A percentile compares a stretch with the other conserved stretches of the same genome.
Conservation (phyloP, 371 early-diverging fungal genomes). For the Mortierella sp. region DNA sequence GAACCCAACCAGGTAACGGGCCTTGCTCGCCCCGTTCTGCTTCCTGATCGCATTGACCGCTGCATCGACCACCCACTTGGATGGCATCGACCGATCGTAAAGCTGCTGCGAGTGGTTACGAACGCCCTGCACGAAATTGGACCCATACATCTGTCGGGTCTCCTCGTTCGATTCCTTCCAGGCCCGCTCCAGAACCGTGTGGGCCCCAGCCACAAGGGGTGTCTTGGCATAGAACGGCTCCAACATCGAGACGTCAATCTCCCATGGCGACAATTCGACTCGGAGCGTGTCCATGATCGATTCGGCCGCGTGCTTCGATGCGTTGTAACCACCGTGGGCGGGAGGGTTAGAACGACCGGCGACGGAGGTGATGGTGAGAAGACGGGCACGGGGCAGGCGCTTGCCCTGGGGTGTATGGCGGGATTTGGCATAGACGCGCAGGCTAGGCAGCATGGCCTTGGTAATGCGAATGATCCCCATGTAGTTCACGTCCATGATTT, state of each 20-base stretch:
- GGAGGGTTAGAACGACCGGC: conserved; percentile 58
- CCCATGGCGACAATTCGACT: conserved; percentile 60
- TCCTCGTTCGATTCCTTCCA: conserved; percentile 42
- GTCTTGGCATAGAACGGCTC: conserved; percentile 57
- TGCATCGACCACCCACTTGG: conserved; percentile 57
- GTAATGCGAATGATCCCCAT: conserved; percentile 59
- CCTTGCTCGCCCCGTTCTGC: conserved; percentile 36
- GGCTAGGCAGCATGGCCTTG: conserved; percentile 56
- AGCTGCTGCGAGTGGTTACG: conserved; percentile 22
- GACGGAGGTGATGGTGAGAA: conserved; percentile 58
- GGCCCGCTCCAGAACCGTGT: conserved; percentile 29
- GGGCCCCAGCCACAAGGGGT: conserved; percentile 32
- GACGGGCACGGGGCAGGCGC: conserved; percentile 50
- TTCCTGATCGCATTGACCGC: conserved; percentile 49
- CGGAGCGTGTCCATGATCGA: conserved; percentile 59
- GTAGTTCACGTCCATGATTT: conserved; percentile 61
- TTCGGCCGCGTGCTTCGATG: conserved; percentile 61
- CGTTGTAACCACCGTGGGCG: conserved; percentile 56
- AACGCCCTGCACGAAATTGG: conserved; percentile 37
- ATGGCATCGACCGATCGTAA: conserved; percentile 50
- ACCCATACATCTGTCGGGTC: conserved; percentile 56
- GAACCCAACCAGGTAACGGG: conserved; percentile 55
- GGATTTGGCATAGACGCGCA: conserved; percentile 53
- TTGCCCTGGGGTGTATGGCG: conserved; percentile 47
- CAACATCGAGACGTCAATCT: conserved; percentile 59